Percentiles rank a stretch among this genome's conserved stretches.
These are phyloP conservation scores for Parmelia sp. DNA, from an alignment of 495 filamentous ascomycete species.

Conservation along the genomic window DNA sequence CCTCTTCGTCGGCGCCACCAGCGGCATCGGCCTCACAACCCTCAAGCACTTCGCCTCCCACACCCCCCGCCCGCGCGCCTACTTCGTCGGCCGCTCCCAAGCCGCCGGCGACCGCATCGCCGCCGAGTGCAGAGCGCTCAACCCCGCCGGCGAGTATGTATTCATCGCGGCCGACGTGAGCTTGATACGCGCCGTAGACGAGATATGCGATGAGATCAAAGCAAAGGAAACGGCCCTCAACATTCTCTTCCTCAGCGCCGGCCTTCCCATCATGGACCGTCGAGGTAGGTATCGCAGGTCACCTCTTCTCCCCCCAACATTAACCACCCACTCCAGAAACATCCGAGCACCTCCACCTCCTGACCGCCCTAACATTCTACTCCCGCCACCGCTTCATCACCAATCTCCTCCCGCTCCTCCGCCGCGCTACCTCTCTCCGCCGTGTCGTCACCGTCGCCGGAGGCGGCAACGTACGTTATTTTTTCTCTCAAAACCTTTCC, in stretches of 20 bases:
- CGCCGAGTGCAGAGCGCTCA: slow-evolving; percentile 34
- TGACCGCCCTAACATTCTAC: slow-evolving; percentile 36
- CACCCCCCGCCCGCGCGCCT: slow-evolving; percentile 37
- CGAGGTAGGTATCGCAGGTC: not conserved
- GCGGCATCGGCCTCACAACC: slow-evolving; percentile 56
- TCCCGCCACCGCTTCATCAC: slow-evolving; percentile 35
- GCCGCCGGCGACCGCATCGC: slow-evolving; percentile 42
- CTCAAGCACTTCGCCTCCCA: slow-evolving; percentile 50
- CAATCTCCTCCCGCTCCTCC: slow-evolving; percentile 36
- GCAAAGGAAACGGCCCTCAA: slow-evolving; percentile 23
- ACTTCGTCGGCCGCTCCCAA: slow-evolving; percentile 34
- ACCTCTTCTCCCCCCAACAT: no score
- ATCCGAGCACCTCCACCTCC: slow-evolving; percentile 32
- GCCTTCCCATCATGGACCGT: slow-evolving; percentile 23
- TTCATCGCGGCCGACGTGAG: slow-evolving; percentile 12
- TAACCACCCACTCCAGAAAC: slow-evolving; percentile 17
- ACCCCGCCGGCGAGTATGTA: slow-evolving; percentile 15
- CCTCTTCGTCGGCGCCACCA: slow-evolving; percentile 57
- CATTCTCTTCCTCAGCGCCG: slow-evolving; percentile 29
- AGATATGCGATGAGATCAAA: slow-evolving; percentile 14
- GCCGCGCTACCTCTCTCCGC: slow-evolving; percentile 34
- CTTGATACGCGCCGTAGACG: slow-evolving; percentile 19
- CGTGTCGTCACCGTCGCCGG: slow-evolving; percentile 51
- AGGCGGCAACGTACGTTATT: slow-evolving; percentile 44
- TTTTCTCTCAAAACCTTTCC: no score